These are phyloP conservation scores for Umbelopsis isabellina DNA, from an alignment of 192 early-diverging fungal species.

Conservation along the genomic window DNA sequence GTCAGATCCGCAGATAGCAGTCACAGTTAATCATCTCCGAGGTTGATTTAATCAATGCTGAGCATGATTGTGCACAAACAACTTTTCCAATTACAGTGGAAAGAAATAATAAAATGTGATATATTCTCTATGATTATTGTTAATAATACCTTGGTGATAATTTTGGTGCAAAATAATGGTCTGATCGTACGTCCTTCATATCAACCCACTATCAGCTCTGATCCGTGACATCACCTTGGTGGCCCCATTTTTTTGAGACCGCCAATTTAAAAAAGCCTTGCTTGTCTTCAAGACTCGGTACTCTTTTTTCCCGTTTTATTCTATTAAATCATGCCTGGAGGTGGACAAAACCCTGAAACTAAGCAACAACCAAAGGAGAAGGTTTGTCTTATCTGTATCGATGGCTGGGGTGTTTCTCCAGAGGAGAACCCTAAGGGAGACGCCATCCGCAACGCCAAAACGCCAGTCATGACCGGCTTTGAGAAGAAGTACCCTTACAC, in stretches of 20 bases:
- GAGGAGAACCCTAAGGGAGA: slow-evolving; percentile 76
- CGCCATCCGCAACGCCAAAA: slow-evolving; percentile 90
- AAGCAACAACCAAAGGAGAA: slow-evolving; percentile 55
- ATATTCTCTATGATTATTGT: background rate
- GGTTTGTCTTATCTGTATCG: slow-evolving; percentile 91
- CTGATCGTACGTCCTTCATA: no score
- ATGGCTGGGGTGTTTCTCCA: slow-evolving; percentile 95
- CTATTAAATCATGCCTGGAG: slow-evolving; percentile 39
- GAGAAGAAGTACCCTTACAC: slow-evolving; percentile 76
- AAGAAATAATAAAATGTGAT: background rate
- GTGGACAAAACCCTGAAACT: slow-evolving; percentile 38
- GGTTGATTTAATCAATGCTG: background rate
- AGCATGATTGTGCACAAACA: background rate
- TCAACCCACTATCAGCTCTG: no score
- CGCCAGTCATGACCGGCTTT: slow-evolving; percentile 90
- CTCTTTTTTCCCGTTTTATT: slow-evolving; percentile 26
- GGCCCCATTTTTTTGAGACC: slow-evolving; percentile 12
- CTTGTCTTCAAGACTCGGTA: no score
- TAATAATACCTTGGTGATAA: background rate
- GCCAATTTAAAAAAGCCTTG: background rate
- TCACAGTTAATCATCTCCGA: background rate
- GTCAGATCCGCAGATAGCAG: background rate
- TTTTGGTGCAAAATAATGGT: no score
- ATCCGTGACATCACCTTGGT: no score
- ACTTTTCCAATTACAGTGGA: no score